phyloP scores from a whole-genome alignment of 106 monocot species.

The Allium sativum region DNA sequence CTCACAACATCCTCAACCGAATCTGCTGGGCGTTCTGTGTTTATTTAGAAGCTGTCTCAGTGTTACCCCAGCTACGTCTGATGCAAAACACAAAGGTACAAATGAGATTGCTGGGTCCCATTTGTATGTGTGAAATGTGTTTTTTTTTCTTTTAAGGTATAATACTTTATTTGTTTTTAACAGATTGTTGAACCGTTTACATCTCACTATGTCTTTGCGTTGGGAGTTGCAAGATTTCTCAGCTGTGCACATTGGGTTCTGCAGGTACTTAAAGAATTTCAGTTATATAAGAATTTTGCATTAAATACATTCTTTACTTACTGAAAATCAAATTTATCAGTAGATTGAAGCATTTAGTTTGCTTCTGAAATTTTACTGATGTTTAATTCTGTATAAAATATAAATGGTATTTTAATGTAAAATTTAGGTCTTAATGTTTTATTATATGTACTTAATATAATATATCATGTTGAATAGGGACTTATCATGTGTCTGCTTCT shows the following conservation, averaged over 20 bases:
- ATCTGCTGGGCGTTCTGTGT: slow-evolving; percentile 87
- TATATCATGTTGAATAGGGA: too few species aligned
- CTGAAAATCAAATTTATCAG: too few species aligned
- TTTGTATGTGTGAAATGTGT: background rate
- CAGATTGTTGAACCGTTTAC: slow-evolving; percentile 78
- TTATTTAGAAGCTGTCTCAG: slow-evolving; percentile 67
- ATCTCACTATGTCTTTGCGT: slow-evolving; percentile 68
- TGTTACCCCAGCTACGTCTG: slow-evolving; percentile 61
- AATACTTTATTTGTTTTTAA: slow-evolving; percentile 2
- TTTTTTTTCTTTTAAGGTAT: background rate
- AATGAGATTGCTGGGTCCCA: background rate
- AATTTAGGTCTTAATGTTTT: too few species aligned
- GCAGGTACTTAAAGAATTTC: slow-evolving; percentile 24
- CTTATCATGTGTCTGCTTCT: too few species aligned
- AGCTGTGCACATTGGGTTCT: slow-evolving; percentile 78
- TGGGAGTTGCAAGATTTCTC: slow-evolving; percentile 63
- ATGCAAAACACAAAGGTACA: slow-evolving; percentile 73
- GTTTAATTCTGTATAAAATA: too few species aligned
- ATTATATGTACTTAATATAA: too few species aligned
- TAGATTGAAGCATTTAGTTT: too few species aligned
- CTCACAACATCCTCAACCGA: slow-evolving; percentile 65
- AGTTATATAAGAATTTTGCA: too few species aligned
- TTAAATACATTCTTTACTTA: too few species aligned
- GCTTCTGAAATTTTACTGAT: too few species aligned
- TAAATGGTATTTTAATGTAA: too few species aligned